Evolutionary conservation across 2,329 filamentous ascomycete species (phyloP), one percentile per base, ranked within the genome.

Genomic region (Ophidiomyces ophidiicola): DNA sequence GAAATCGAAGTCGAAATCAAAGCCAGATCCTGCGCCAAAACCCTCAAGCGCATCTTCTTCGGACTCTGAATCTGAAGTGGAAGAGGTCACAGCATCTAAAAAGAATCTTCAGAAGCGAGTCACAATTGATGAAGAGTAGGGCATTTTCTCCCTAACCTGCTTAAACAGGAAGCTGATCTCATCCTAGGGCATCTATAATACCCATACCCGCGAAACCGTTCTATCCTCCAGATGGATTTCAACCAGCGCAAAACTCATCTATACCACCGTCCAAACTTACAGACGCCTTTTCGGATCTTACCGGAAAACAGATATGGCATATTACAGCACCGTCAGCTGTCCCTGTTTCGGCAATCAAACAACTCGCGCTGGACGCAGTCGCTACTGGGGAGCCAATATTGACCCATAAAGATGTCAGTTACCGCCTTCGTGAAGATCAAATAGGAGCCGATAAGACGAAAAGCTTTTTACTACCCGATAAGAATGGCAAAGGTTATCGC

Each of bases 301-400:
- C 49, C 35, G 60, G 59, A 36, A 69, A 69, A 48, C 61, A 68
- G 50, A 48, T 70, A 34, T 64, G 64, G 54, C 64, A 69, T 45
- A 64, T 70, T 41, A 63, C 62, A 12, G 64, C 63, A 1, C 67
- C 67, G 1, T 52, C 60, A 3, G 60, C 53, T 32, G 54, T 69
- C 12, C 61, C 64, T 12, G 45, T 69, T 23, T 59, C 59, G 5
- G 58, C 61, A 33, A 53, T 70, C 37, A 61, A 66, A 44, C 58
- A 66, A 40, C 53, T 69, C 30, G 58, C 64, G 10, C 50, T 66
- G 30, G 53, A 60, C 30, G 59, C 58, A 32, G 57, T 62, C 17
- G 41, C 59, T 42, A 55, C 58, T 17, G 64, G 64, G 32, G 51
- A 62, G 39, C 56, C 63, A 2, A 53, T 68, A 20, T 38, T 68